Percentiles rank a stretch among this genome's conserved stretches.
Evolutionary conservation across 768 basidiomycete genomes (phyloP).

Genomic region (Pisolithus albus): DNA sequence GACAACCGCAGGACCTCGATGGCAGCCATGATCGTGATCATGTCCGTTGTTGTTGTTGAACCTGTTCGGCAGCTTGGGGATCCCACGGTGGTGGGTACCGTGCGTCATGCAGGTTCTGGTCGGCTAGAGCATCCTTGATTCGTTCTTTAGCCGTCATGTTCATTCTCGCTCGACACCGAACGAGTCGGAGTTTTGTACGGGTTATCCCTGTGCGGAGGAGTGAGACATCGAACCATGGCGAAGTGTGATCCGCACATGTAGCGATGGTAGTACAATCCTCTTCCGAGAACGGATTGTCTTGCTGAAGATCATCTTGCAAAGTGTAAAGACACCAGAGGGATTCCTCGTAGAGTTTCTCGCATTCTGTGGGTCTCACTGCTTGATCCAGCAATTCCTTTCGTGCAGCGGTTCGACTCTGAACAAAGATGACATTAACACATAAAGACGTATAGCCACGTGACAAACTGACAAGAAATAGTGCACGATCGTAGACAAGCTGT

Average conservation of each 20-base stretch:
- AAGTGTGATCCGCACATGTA: constrained; percentile 47
- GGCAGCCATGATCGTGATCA: neutral
- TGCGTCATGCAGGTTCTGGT: constrained; percentile 72
- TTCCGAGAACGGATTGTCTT: constrained; percentile 77
- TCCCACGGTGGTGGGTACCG: constrained; percentile 71
- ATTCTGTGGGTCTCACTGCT: constrained; percentile 68
- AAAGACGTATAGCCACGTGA: neutral
- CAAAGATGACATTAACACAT: neutral
- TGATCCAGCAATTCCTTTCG: constrained; percentile 83
- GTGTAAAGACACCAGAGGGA: constrained; percentile 92
- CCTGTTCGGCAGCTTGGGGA: constrained; percentile 32
- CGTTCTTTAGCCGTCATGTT: constrained; percentile 68
- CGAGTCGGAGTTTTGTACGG: constrained; percentile 75
- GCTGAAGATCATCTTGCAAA: constrained; percentile 83
- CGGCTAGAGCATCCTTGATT: constrained; percentile 67
- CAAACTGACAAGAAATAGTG: constrained; percentile 67
- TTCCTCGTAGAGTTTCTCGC: constrained; percentile 92
- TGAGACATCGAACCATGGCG: constrained; percentile 3
- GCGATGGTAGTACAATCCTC: constrained; percentile 75
- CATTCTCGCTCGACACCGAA: constrained; percentile 72
- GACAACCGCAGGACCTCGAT: neutral
- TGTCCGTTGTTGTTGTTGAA: constrained; percentile 21
- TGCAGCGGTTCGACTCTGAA: constrained; percentile 86
- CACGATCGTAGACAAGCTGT: constrained; percentile 88
- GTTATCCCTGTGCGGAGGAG: constrained; percentile 57